Percentiles rank a stretch among this genome's conserved stretches.
These are phyloP conservation scores for Claviceps quebecensis DNA, from an alignment of 2,329 filamentous ascomycete species.

Conservation along the genomic window DNA sequence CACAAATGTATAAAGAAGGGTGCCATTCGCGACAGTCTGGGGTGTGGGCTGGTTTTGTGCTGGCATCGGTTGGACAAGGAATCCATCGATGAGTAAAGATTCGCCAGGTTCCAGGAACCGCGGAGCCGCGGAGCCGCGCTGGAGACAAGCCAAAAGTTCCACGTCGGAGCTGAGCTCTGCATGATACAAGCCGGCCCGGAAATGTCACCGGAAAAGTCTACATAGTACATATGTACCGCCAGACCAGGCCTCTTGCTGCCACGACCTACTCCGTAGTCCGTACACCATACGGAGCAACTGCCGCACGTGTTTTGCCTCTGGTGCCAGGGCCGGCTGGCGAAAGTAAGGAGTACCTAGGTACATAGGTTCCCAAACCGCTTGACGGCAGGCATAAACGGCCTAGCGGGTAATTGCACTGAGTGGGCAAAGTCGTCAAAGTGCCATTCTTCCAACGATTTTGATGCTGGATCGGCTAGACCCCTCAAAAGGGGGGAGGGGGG, in stretches of 20 bases:
- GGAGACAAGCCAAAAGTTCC: constrained; percentile 10
- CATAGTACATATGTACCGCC: neutral
- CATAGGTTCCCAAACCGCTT: constrained; percentile 1
- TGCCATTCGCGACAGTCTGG: constrained; percentile 1
- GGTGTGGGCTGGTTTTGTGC: constrained; percentile 14
- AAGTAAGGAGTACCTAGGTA: neutral
- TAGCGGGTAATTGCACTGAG: constrained; percentile 6
- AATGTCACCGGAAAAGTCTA: constrained; percentile 1
- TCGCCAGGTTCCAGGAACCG: constrained; percentile 5
- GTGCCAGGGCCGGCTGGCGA: constrained; percentile 4
- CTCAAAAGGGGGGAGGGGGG: neutral
- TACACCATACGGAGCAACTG: constrained; percentile 1
- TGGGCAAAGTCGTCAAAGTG: constrained; percentile 4
- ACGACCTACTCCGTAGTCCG: no score
- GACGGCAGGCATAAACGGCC: constrained; percentile 10
- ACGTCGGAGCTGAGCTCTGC: constrained; percentile 10
- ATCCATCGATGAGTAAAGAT: constrained; percentile 3
- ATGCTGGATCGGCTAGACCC: constrained; percentile 4
- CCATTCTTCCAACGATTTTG: constrained; percentile 7
- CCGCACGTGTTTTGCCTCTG: constrained; percentile 8
- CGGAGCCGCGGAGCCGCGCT: neutral
- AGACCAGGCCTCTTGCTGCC: constrained; percentile 5
- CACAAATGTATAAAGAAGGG: neutral
- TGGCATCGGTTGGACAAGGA: constrained; percentile 3
- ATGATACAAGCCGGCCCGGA: constrained; percentile 4